Evolutionary conservation across 345 rosid species (phyloP), one percentile per base, ranked within the genome.

Genomic region (Mallotus nudiflorus): DNA sequence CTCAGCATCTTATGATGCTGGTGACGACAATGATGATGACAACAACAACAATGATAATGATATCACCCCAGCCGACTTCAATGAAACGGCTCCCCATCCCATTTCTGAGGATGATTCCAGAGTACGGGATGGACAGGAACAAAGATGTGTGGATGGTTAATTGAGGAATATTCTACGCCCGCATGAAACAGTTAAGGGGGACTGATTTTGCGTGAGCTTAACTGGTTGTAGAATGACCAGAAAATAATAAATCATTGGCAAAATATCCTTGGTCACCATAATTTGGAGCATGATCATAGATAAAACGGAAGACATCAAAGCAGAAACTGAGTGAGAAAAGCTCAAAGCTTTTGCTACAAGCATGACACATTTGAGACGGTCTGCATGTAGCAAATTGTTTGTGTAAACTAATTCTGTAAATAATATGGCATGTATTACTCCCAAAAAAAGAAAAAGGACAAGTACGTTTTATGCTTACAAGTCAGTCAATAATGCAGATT

Each of bases 1-100:
- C 78, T 91, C 97, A 11, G 81, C 76, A 27, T 93, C 96, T 12
- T 96, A 91, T 67, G 74, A 66, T 35, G 58, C 70, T 29, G 81
- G 25, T 0, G 76, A 71, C 7, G 25, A 72, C 0, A 53, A 77
- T 4, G 55, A n/a, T 0, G 80, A 77, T 2, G 88, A 85, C 22
- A 86, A 87, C 19, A 77, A 60, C 15, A 31, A 60, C 7, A 72
- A 22, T 3, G 62, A 25, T 6, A 77, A 75, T 46, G 61, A 37
- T 27, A 9, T 67, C 6, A 8, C 42, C 22, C 19, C 45, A 28
- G 35, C 67, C 42, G 2, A 24, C 46, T 15, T 14, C 22, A 73
- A 50, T 42, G 67, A 71, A 31, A 49, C 62, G 22, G 46, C 73
- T 69, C 20, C 62, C 2, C 28, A 22, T 27, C 42, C 57, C 56